A percentile compares a stretch with the other conserved stretches of the same genome.
phyloP scores from a whole-genome alignment of 169 alveolate genomes.

The Babesia divergens region DNA sequence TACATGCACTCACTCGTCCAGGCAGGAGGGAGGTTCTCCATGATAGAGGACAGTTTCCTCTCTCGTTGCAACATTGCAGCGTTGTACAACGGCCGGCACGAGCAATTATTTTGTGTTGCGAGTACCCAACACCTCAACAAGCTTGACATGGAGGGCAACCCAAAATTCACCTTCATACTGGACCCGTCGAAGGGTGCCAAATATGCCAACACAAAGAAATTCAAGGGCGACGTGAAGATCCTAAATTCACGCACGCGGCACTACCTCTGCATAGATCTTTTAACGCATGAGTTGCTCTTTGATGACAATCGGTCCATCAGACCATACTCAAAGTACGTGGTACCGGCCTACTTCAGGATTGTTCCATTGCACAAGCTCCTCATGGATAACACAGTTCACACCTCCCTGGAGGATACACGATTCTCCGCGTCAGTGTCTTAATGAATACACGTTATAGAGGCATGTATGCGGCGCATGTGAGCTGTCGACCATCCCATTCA shows the following conservation, averaged over 20 bases:
- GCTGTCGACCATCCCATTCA: too few species aligned
- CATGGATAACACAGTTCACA: too few species aligned
- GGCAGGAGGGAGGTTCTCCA: neutral
- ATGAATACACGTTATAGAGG: too few species aligned
- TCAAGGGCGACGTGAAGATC: conserved; percentile 11
- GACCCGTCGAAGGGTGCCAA: conserved; percentile 11
- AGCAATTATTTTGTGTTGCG: conserved; percentile 38
- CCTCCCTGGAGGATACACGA: too few species aligned
- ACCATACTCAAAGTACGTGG: conserved; percentile 28
- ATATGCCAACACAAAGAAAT: neutral
- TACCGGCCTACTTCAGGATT: conserved; percentile 52
- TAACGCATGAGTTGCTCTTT: conserved; percentile 45
- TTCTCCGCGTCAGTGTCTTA: too few species aligned
- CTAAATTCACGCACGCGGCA: conserved; percentile 34
- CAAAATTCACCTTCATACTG: conserved; percentile 41
- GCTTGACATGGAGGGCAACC: conserved; percentile 11
- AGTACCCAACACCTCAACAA: conserved; percentile 20
- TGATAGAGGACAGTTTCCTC: conserved; percentile 21
- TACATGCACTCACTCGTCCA: conserved; percentile 14
- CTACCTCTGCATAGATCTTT: conserved; percentile 48
- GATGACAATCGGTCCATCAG: neutral
- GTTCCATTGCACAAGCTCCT: conserved; percentile 29
- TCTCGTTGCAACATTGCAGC: conserved; percentile 25
- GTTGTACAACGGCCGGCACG: conserved; percentile 40
- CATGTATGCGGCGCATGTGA: too few species aligned